phyloP scores from a whole-genome alignment of 2,329 filamentous ascomycete species.

The Aspergillus ochraceus region DNA sequence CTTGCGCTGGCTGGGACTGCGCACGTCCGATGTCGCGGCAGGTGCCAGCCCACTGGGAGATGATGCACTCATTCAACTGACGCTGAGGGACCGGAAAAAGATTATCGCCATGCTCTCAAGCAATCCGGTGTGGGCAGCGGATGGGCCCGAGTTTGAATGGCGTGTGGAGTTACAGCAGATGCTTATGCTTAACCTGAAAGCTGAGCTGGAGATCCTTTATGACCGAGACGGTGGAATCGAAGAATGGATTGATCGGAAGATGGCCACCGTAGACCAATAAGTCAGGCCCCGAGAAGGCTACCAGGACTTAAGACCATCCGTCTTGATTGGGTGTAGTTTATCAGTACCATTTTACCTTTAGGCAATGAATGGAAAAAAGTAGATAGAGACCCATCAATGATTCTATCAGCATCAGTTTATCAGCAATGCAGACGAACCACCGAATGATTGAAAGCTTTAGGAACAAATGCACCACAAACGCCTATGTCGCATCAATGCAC shows the following conservation, averaged over 20 bases:
- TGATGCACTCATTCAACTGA: constrained; percentile 47
- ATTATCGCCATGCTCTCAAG: constrained; percentile 54
- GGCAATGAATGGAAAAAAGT: neutral
- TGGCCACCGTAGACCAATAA: constrained; percentile 19
- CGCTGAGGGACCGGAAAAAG: constrained; percentile 55
- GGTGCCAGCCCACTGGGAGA: constrained; percentile 27
- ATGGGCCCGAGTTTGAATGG: constrained; percentile 47
- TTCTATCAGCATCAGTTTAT: neutral
- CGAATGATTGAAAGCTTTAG: neutral
- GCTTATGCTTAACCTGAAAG: constrained; percentile 63
- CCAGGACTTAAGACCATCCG: neutral
- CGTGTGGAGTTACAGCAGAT: constrained; percentile 58
- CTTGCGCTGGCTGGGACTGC: constrained; percentile 61
- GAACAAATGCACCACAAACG: constrained; percentile 5
- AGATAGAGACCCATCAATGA: neutral
- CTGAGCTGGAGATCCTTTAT: constrained; percentile 60
- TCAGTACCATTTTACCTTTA: neutral
- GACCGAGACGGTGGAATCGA: constrained; percentile 44
- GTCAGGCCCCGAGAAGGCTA: neutral
- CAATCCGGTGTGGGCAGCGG: constrained; percentile 43
- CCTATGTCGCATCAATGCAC: constrained; percentile 1
- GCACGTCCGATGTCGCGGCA: constrained; percentile 37
- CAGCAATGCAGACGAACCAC: neutral
- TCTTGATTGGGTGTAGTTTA: neutral
- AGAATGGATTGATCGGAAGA: constrained; percentile 43